Conservation (phyloP, 768 basidiomycete species). For the Collybia sp. region DNA sequence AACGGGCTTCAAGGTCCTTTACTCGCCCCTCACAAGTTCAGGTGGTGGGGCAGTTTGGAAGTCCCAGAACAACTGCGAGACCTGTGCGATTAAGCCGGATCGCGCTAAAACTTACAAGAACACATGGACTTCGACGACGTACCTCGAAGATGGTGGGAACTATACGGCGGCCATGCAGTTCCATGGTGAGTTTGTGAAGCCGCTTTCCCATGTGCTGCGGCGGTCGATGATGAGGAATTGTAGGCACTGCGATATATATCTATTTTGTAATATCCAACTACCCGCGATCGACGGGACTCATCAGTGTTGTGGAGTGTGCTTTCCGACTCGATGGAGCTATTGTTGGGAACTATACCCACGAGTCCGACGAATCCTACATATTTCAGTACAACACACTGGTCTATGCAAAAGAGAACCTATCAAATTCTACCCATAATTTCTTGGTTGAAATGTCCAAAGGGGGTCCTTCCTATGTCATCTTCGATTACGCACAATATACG, state of each 20-base stretch:
- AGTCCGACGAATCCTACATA: background rate
- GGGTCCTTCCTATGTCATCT: background rate
- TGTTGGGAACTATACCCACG: background rate
- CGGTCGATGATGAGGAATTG: background rate
- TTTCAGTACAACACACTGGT: background rate
- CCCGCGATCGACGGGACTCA: background rate
- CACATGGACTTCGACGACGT: constrained; percentile 1
- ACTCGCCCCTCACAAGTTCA: background rate
- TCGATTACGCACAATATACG: constrained; percentile 1
- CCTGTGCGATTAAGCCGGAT: background rate
- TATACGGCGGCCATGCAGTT: background rate
- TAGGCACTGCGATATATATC: background rate
- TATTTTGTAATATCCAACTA: background rate
- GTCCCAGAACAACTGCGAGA: background rate
- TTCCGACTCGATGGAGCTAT: background rate
- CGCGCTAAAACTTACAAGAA: background rate
- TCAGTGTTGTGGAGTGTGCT: background rate
- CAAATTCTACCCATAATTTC: background rate
- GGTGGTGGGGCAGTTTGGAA: background rate
- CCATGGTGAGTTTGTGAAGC: background rate
- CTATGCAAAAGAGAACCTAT: background rate
- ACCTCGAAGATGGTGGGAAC: background rate
- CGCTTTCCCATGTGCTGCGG: too few species aligned
- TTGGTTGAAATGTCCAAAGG: background rate
- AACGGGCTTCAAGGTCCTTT: background rate